phyloP scores from a whole-genome alignment of 2,329 filamentous ascomycete species.

The Cordyceps cicadae region DNA sequence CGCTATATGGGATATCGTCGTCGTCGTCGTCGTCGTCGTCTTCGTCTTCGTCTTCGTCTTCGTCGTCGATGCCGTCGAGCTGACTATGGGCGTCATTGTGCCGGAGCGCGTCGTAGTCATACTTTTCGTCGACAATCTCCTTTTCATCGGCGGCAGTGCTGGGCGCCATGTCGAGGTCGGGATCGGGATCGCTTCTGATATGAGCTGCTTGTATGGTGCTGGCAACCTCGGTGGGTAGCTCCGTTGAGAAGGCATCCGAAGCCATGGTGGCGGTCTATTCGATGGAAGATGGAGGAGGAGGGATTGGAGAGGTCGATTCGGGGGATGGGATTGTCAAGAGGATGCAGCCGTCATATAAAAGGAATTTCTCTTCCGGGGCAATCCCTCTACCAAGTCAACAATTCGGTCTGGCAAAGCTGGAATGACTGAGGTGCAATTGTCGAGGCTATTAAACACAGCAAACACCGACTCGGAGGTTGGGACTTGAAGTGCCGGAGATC shows the following conservation, averaged over 20 bases:
- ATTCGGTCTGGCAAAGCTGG: neutral
- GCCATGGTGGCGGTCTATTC: conserved; percentile 31
- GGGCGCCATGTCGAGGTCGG: conserved; percentile 69
- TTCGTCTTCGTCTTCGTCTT: too few species aligned
- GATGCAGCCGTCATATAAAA: neutral
- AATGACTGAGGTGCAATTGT: neutral
- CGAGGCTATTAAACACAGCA: neutral
- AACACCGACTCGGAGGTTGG: neutral
- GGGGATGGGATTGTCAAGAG: neutral
- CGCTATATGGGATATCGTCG: conserved; percentile 61
- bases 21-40: conserved; percentile 45
- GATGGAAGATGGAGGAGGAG: neutral
- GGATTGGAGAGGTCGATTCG: neutral
- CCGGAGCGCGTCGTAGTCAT: neutral
- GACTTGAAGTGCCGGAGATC: neutral
- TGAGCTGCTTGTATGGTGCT: conserved; percentile 74
- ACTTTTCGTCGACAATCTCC: conserved; percentile 13
- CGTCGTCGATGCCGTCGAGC: conserved; percentile 28
- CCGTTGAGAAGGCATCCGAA: conserved; percentile 22
- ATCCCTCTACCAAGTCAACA: neutral
- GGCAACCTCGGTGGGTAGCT: conserved; percentile 58
- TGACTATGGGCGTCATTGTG: neutral
- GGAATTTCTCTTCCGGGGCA: too few species aligned
- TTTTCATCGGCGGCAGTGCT: conserved; percentile 62
- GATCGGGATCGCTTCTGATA: conserved; percentile 64